Base-by-base conservation (phyloP, 257 asterid species). In the Apocynum venetum region DNA sequence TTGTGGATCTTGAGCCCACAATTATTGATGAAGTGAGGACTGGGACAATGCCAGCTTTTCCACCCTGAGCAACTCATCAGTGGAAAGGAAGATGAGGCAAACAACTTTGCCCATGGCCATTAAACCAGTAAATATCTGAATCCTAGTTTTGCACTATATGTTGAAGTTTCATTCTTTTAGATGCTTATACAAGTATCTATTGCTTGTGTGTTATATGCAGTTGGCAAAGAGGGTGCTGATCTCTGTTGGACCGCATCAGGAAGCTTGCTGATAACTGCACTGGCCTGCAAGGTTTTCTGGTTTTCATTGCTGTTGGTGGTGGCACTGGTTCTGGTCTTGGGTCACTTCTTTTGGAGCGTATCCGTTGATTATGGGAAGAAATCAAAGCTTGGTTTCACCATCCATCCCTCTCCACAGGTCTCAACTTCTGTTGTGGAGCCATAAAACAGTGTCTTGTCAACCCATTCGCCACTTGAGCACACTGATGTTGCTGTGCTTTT, bases 31-130 rank as follows among this genome's bases (percentile, higher is more conserved):
- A 85, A 77, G 86, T 82, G 36, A 47, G 77, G 31, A 74, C 77
- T 10, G 70, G 77, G 14, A 3, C 67, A 19, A 57, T 84, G 84
- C 66, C 86, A 83, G 66, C 86, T 83, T 46, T 80, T 83, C 83
- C 86, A 83, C 80, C 88, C 88, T 1, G 88, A 84, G 80, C 85
- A 82, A 80, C 83, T 84, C 76, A 84, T 84, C 75, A 84, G 80
- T 60, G 88, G 88, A 73, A 85, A 85, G 77, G 88, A 85, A 80
- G 88, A 85, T 75, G 88, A 86, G 25, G 88, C 88, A 53, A 73
- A 73, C 35, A 73, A 73, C 77, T 73, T 73, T 53, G 77, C 77
- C 7, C 77, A 53, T 41, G 77, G 77, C 51, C 77, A 73, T 31
- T 73, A 73, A 38, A 73, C 77, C 49, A 73, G 77, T 73, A 73